A percentile compares a stretch with the other conserved stretches of the same genome.
phyloP scores from a whole-genome alignment of 331 rosid species.

The Saraca asoca region DNA sequence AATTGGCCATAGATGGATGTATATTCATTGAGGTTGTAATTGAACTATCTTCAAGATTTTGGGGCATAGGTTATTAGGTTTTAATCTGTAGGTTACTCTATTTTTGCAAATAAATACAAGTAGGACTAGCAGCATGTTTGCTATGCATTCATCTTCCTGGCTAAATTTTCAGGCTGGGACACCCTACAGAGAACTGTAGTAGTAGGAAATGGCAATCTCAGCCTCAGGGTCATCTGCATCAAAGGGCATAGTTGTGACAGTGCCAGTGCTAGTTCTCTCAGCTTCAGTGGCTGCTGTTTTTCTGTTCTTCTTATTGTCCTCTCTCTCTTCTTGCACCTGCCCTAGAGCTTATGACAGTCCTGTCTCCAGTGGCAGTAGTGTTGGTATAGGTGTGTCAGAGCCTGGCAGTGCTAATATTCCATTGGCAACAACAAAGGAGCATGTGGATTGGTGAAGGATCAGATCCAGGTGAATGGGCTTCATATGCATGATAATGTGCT shows the following conservation, averaged over 20 bases:
- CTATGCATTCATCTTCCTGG: not conserved
- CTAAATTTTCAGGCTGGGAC: not conserved
- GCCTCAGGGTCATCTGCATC: conserved; percentile 35
- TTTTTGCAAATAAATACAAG: too few relatives aligned
- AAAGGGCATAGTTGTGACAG: conserved; percentile 61
- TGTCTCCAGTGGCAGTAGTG: not conserved
- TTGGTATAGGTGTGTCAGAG: conserved; percentile 17
- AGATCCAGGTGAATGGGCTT: conserved; percentile 73
- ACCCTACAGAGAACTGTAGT: not conserved
- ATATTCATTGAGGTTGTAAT: too few relatives aligned
- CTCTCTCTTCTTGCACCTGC: conserved; percentile 62
- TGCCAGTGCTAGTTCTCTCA: conserved; percentile 59
- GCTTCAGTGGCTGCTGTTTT: conserved; percentile 50
- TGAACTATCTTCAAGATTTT: too few relatives aligned
- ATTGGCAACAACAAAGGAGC: conserved; percentile 55
- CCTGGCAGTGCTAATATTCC: conserved; percentile 9
- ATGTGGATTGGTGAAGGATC: conserved; percentile 78
- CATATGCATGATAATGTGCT: conserved; percentile 85
- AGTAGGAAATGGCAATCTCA: conserved; percentile 52
- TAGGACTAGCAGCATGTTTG: too few relatives aligned
- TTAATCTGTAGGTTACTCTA: too few relatives aligned
- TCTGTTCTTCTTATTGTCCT: conserved; percentile 57
- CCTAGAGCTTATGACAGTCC: conserved; percentile 32
- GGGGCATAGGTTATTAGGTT: too few relatives aligned
- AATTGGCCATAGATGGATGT: too few relatives aligned